These are phyloP conservation scores for Pseudogymnoascus pannorum DNA, from an alignment of 2,329 filamentous ascomycete genomes.

Conservation along the genomic window DNA sequence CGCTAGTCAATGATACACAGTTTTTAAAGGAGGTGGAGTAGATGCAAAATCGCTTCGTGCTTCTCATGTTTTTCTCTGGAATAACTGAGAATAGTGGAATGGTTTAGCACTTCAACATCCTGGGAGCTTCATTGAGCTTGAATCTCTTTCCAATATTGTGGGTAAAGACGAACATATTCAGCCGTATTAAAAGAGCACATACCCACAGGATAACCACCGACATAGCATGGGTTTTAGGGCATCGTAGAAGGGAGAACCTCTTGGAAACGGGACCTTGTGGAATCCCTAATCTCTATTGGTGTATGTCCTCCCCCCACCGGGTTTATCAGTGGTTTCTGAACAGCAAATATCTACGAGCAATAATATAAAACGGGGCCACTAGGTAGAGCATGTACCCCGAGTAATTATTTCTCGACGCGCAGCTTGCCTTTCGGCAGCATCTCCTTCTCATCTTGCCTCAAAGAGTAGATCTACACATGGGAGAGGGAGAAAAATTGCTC, in stretches of 20 bases:
- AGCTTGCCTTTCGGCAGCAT: neutral
- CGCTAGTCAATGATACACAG: neutral
- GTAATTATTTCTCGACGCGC: neutral
- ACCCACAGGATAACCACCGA: neutral
- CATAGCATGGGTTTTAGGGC: neutral
- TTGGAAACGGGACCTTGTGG: neutral
- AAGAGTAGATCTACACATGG: slow-evolving; percentile 4
- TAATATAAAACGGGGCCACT: neutral
- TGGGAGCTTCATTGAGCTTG: neutral
- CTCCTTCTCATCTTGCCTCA: neutral
- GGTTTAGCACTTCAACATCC: no score
- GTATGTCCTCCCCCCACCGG: neutral
- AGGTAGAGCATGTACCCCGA: neutral
- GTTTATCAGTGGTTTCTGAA: neutral
- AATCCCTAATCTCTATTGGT: neutral
- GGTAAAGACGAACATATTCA: neutral
- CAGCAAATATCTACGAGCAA: neutral
- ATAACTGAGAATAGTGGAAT: neutral
- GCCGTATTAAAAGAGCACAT: neutral
- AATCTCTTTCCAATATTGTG: neutral
- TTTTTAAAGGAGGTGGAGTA: neutral
- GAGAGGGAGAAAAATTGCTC: neutral
- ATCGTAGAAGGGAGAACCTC: neutral
- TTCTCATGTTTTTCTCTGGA: neutral
- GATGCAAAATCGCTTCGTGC: neutral